Evolutionary conservation across 768 basidiomycete genomes (phyloP).

Genomic region (Kwoniella sp.): DNA sequence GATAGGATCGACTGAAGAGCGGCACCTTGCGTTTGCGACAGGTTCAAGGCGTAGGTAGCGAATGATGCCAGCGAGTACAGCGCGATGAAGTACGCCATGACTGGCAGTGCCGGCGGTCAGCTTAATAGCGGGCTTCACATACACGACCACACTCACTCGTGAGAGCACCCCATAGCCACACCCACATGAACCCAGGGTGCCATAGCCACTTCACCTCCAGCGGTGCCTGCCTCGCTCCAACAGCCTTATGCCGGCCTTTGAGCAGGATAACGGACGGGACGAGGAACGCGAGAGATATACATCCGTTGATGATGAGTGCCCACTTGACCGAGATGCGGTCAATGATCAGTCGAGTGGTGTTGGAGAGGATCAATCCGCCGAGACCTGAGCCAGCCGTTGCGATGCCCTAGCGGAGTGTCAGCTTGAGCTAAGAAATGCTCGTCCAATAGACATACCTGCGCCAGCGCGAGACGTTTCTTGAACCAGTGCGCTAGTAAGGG

Average conservation of each 20-base stretch:
- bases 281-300: conserved; percentile 37
- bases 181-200: conserved; percentile 46
- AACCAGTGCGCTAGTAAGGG: conserved; percentile 43
- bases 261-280: conserved; percentile 41
- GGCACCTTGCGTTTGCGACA: conserved; percentile 46
- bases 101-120: background rate
- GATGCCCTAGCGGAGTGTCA: conserved; percentile 20
- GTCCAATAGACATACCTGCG: conserved; percentile 22
- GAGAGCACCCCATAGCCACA: conserved; percentile 43
- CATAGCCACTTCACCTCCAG: conserved; percentile 36
- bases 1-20: conserved; percentile 48
- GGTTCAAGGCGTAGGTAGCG: conserved; percentile 40
- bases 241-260: conserved; percentile 38
- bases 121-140: background rate
- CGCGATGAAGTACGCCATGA: conserved; percentile 47
- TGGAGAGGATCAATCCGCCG: conserved; percentile 35
- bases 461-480: conserved; percentile 27
- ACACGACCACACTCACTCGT: conserved; percentile 25
- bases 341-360: conserved; percentile 31
- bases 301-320: conserved; percentile 45
- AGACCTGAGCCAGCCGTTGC: conserved; percentile 39
- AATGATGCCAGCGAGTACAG: conserved; percentile 48
- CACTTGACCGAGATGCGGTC: conserved; percentile 31
- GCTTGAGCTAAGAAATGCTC: background rate
- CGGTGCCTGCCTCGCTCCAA: conserved; percentile 38